Conservation (phyloP, 371 early-diverging fungal genomes). For the Apophysomyces elegans region DNA sequence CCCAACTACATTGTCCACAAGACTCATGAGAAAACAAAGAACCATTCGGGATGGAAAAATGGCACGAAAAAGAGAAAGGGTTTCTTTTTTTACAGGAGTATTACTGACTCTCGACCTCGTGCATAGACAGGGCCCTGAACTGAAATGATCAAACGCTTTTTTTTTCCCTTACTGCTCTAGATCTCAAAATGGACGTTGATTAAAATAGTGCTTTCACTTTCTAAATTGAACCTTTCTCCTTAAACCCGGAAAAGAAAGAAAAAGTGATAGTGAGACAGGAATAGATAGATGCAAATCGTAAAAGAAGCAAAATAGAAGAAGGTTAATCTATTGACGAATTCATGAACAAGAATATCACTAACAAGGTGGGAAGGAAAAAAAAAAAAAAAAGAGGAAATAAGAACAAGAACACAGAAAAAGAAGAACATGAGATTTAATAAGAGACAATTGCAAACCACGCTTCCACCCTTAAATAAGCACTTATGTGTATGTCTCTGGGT, state of each 20-base stretch:
- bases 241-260: slow-evolving; percentile 16
- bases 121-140: slow-evolving; percentile 7
- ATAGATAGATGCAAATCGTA: slow-evolving; percentile 2
- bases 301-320: not conserved
- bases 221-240: slow-evolving; percentile 19
- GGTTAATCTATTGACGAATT: no score
- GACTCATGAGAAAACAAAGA: not conserved
- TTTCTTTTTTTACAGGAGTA: slow-evolving; percentile 10
- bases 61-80: slow-evolving; percentile 30
- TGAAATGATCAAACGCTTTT: slow-evolving; percentile 4
- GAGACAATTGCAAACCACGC: not conserved
- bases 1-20: not conserved
- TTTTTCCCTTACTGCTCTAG: not conserved
- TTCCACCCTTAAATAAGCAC: slow-evolving; percentile 3
- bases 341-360: not conserved
- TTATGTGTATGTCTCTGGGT: not conserved
- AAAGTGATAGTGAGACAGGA: not conserved
- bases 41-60: slow-evolving; percentile 6
- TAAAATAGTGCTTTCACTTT: slow-evolving; percentile 16
- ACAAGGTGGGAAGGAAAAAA: not conserved
- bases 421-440: not conserved
- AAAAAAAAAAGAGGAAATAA: slow-evolving; percentile 14
- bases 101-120: slow-evolving; percentile 1
- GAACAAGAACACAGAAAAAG: not conserved
- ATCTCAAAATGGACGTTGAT: slow-evolving; percentile 16